Evolutionary conservation across 306 rosid species (phyloP).

Genomic region (apple (Malus domestica)): ASM211411v1 NC_041791.1:34453001-34453500

Average conservation of each 20-base stretch:
- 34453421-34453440: not conserved
- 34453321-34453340: not conserved
- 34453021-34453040: not conserved
- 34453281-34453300: not conserved
- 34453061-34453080: constrained; percentile 37
- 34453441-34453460: not conserved
- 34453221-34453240: not conserved
- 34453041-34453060: not conserved
- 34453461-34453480: not conserved
- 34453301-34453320: not conserved
- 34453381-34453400: not conserved
- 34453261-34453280: not conserved
- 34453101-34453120: constrained; percentile 37
- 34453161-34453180: constrained; percentile 22
- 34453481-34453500: not conserved
- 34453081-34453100: constrained; percentile 42
- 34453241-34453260: not conserved
- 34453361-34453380: not conserved
- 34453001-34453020: not conserved
- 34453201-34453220: constrained; percentile 1
- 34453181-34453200: constrained; percentile 14
- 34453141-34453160: constrained; percentile 33
- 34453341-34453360: not conserved
- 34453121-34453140: constrained; percentile 40
- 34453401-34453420: not conserved